Evolutionary conservation across 371 early-diverging fungal genomes (phyloP).

Genomic region (Saksenaea oblongispora): DNA sequence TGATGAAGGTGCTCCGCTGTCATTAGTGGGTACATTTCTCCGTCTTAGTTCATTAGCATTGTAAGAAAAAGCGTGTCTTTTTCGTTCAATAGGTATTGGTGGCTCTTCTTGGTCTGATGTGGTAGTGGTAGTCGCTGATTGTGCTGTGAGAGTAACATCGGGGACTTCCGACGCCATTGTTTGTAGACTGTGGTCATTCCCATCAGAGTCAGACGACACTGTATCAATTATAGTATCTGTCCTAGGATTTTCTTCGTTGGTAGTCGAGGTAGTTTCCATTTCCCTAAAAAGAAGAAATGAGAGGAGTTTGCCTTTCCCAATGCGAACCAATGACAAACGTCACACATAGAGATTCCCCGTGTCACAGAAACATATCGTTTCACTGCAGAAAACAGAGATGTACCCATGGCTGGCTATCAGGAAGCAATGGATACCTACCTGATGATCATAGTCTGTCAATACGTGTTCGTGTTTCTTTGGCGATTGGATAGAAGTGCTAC

Average conservation of each 20-base stretch:
- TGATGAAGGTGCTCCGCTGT: neutral
- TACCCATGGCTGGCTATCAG: too few relatives aligned
- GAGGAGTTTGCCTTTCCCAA: neutral
- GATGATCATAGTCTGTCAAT: too few relatives aligned
- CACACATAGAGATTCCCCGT: neutral
- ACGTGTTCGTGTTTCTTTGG: too few relatives aligned
- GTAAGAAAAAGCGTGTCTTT: neutral
- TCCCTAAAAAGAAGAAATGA: neutral
- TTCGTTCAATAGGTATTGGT: neutral
- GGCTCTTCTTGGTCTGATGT: neutral
- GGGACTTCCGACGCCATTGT: conserved; percentile 2
- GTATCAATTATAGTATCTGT: neutral
- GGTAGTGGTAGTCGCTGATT: neutral
- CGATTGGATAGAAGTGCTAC: too few relatives aligned
- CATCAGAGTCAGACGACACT: neutral
- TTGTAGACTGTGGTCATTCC: neutral
- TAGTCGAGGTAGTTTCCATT: neutral
- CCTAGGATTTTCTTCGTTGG: neutral
- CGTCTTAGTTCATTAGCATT: neutral
- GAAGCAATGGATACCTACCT: too few relatives aligned
- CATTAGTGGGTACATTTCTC: neutral
- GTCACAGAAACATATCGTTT: neutral
- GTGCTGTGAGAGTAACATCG: neutral
- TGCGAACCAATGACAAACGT: conserved; percentile 1
- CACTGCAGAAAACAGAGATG: neutral